A percentile compares a stretch with the other conserved stretches of the same genome.
phyloP scores from a whole-genome alignment of 2,329 filamentous ascomycete species.

The Pleoardoris graminearum region DNA sequence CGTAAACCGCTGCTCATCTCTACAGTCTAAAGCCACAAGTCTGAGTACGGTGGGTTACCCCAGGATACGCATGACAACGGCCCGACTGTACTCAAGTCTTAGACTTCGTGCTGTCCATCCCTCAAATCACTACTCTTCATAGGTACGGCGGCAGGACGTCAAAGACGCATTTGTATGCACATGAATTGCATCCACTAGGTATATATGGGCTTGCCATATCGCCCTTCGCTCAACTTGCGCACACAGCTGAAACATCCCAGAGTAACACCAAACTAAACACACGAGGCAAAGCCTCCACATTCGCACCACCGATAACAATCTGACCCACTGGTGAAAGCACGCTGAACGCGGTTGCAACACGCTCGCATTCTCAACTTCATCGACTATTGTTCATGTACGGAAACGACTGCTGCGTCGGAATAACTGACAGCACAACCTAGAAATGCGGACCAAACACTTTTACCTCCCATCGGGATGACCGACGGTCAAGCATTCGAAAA shows the following conservation, averaged over 20 bases:
- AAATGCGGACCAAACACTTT: conserved; percentile 41
- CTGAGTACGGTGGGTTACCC: no score
- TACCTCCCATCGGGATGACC: conserved; percentile 29
- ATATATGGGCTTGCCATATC: conserved; percentile 5
- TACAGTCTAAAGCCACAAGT: neutral
- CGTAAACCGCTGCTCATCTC: neutral
- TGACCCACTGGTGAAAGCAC: conserved; percentile 12
- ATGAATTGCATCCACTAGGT: conserved; percentile 24
- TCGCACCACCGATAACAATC: conserved; percentile 6
- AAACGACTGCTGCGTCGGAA: conserved; percentile 27
- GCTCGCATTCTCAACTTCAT: conserved; percentile 27
- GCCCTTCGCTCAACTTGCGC: conserved; percentile 1
- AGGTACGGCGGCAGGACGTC: neutral
- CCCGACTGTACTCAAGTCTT: no score
- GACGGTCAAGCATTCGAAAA: conserved; percentile 17
- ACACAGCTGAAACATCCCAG: neutral
- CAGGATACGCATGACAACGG: no score
- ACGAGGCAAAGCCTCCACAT: neutral
- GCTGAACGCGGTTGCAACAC: conserved; percentile 1
- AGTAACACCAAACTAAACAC: neutral
- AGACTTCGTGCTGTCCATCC: no score
- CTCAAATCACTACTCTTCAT: neutral
- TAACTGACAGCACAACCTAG: conserved; percentile 30
- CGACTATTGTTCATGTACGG: conserved; percentile 28
- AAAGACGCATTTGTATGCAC: conserved; percentile 20